Base-by-base conservation (phyloP, 2,329 filamentous ascomycete species). In the Pestalotiopsis sp. region DNA sequence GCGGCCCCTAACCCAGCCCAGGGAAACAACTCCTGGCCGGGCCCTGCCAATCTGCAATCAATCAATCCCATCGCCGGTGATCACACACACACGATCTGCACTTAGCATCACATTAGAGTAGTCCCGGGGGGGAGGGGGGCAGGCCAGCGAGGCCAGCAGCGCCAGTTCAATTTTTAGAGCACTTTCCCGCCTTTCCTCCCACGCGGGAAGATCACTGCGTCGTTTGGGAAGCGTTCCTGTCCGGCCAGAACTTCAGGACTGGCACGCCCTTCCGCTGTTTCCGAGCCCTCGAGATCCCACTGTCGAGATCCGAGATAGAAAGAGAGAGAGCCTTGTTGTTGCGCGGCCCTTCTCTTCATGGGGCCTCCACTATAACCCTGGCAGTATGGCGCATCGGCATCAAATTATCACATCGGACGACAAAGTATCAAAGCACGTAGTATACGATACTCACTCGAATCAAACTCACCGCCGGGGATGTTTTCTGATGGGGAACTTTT, bases 161-260 rank as follows among this genome's bases (percentile, higher is more conserved):
- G 30, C 30, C 22, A 30, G 52, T 26, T 39, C 62, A 56, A 57
- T 65, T 65, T 65, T 65, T 65, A 65, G 62, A n/a, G 56, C n/a
- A 13, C 17, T 52, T 20, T 52, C 44, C 20, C 17, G 17, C 20
- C 17, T 52, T 17, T n/a, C 20, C 20, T 20, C 44, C 44, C 44
- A 17, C 17, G 20, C 17, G 44, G 14, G 44, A 52, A 65, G 62
- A 65, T 65, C 62, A 56, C 35, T 57, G 62, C 62, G 56, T 22
- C 61, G 56, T n/a, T 13, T 52, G 44, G 44, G 44, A 20, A 17
- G 44, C 17, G 14, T 20, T 52, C 44, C 44, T 52, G 20, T 55
- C 17, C 48, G 48, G 48, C 48, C 48, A 22, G 17, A 55, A 17
- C 30, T 35, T 7, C 30, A 35, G 30, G 30, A 35, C 30, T 35